Evolutionary conservation across 2,329 filamentous ascomycete species (phyloP), one percentile per base, ranked within the genome.

Genomic region (Boeremia lycopersici): DNA sequence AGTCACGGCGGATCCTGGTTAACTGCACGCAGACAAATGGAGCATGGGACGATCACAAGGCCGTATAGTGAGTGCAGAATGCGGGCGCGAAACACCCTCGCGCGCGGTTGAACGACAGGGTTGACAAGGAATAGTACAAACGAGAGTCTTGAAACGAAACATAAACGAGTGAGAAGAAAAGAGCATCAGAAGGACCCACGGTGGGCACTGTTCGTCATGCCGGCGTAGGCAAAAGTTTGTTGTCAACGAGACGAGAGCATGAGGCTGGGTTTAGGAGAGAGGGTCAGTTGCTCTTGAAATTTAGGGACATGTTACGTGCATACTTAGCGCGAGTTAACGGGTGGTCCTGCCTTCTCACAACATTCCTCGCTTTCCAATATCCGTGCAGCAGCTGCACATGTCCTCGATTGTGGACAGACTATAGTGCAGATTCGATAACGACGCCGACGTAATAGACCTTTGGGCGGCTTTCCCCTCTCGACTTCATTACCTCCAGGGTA

Each of bases 21-120:
- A 57, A 61, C 69, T 70, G 70, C 69, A 72, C 61, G 55, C 65
- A 71, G 66, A 71, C 70, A 59, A 68, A 73, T 68, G 45, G 67
- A 73, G 70, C 62, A 72, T 71, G 40, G 60, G 56, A 58, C 62
- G 65, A 72, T 67, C 48, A 69, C 64, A 67, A 64, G 69, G 69
- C 67, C 62, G 65, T 67, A 62, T 65, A 62, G 61, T 63, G 60
- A 64, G 63, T 67, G 67, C 62, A 67, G 62, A 55, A 55, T 48
- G 64, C 59, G 63, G 63, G 68, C 67, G 68, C 69, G 68, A 67
- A 65, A 60, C 54, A 60, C 61, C 43, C 59, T 62, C 61, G 62
- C 60, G 64, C 61, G 65, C 61, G 64, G 62, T 62, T 61, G 62
- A 60, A 53, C 59, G 61, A 56, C 39, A 60, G 61, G 59, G 63